Conservation (phyloP, 148 eudicot species). For the Chenopodium berlandieri region DNA sequence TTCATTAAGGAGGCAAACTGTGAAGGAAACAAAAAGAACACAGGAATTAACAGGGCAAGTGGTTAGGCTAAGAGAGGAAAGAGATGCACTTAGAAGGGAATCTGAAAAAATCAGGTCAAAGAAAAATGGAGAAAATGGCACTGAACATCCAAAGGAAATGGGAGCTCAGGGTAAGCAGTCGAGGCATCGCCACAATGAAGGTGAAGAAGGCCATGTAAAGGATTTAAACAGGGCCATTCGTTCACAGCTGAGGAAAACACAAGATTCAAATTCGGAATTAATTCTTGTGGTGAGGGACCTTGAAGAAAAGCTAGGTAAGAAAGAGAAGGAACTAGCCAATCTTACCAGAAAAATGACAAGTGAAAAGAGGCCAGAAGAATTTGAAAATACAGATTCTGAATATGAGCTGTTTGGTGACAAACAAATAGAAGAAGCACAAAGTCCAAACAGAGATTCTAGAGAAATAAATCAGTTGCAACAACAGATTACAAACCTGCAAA, state of each 20-base stretch:
- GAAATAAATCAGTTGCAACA: constrained; percentile 43
- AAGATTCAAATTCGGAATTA: constrained; percentile 87
- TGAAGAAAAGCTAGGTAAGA: constrained; percentile 55
- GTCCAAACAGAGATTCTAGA: constrained; percentile 19
- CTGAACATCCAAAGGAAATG: constrained; percentile 32
- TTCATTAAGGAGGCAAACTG: constrained; percentile 74
- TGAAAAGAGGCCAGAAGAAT: constrained; percentile 30
- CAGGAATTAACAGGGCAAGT: constrained; percentile 64
- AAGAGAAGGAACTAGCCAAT: constrained; percentile 46
- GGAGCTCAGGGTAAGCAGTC: constrained; percentile 30
- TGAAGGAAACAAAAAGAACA: constrained; percentile 69
- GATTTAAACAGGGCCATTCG: constrained; percentile 45
- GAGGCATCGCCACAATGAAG: constrained; percentile 37
- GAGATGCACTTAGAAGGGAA: constrained; percentile 50
- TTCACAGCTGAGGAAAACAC: constrained; percentile 62
- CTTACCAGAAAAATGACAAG: constrained; percentile 41
- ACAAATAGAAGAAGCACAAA: constrained; percentile 17
- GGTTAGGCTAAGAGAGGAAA: constrained; percentile 57
- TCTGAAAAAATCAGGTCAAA: constrained; percentile 46
- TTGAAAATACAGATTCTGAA: constrained; percentile 23
- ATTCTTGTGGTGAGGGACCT: constrained; percentile 70
- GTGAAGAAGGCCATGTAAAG: constrained; percentile 50
- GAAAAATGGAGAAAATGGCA: constrained; percentile 17
- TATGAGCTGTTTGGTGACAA: constrained; percentile 21
- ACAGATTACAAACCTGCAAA: constrained; percentile 43